Conservation (phyloP, 345 rosid species). For the Pseudoturritis turrita region DNA sequence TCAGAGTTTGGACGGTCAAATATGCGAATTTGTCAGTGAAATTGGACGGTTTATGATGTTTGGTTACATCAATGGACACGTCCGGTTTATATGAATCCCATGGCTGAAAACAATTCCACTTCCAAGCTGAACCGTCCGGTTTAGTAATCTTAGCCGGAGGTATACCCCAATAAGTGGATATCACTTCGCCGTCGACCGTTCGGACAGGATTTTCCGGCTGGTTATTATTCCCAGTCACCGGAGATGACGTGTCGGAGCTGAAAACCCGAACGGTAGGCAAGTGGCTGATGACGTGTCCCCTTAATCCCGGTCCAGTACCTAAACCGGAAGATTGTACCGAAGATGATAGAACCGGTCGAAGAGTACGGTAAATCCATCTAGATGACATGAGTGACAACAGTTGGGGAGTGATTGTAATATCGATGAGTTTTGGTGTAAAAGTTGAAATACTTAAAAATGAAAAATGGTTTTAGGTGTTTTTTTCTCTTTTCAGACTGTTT, state of each 20-base stretch:
- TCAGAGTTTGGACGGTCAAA: constrained; percentile 57
- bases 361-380: constrained; percentile 13
- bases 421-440: not conserved
- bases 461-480: not conserved
- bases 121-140: constrained; percentile 65
- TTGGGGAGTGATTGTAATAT: not conserved
- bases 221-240: not conserved
- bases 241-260: constrained; percentile 20
- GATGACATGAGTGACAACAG: constrained; percentile 9
- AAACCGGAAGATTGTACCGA: constrained; percentile 22
- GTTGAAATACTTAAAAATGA: not conserved
- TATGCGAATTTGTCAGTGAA: constrained; percentile 54
- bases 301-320: not conserved
- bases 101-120: constrained; percentile 66
- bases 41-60: constrained; percentile 49
- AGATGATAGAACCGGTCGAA: constrained; percentile 31
- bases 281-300: not conserved
- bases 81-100: constrained; percentile 64
- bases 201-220: constrained; percentile 8
- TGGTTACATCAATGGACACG: constrained; percentile 45
- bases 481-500: not conserved
- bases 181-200: constrained; percentile 22
- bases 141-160: constrained; percentile 40
- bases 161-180: constrained; percentile 59
- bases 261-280: not conserved